Percentiles rank a stretch among this genome's conserved stretches.
These are phyloP conservation scores for Neurospora sp. DNA, from an alignment of 495 filamentous ascomycete genomes.

Conservation along the genomic window DNA sequence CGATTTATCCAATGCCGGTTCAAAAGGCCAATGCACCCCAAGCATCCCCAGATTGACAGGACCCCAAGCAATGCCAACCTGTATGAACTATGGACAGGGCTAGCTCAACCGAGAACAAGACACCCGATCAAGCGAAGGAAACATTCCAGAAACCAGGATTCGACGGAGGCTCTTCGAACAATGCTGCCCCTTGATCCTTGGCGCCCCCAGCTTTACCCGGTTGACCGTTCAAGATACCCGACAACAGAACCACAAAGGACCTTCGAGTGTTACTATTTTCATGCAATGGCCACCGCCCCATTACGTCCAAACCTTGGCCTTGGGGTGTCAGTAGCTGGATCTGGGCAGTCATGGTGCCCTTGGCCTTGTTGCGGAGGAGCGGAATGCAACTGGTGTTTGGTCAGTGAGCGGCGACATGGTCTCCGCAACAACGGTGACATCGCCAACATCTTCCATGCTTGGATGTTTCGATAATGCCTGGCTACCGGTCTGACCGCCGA, in stretches of 20 bases:
- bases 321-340: background rate
- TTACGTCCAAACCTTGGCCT: background rate
- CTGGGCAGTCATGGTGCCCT: background rate
- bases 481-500: background rate
- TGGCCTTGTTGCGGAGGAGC: constrained; percentile 7
- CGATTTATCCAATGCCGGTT: background rate
- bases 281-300: background rate
- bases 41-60: background rate
- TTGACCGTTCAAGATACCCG: background rate
- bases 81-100: background rate
- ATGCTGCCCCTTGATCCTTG: background rate
- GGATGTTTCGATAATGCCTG: background rate
- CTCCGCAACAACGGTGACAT: background rate
- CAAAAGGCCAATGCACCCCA: background rate
- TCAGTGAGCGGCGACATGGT: constrained; percentile 1
- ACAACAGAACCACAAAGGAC: background rate
- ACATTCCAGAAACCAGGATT: constrained; percentile 3
- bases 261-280: background rate
- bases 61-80: background rate
- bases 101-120: background rate
- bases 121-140: background rate
- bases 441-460: background rate
- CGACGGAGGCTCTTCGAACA: background rate
- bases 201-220: background rate
- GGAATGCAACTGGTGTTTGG: constrained; percentile 14